Conservation (phyloP, 148 eudicot species). For the Silene conica region DNA sequence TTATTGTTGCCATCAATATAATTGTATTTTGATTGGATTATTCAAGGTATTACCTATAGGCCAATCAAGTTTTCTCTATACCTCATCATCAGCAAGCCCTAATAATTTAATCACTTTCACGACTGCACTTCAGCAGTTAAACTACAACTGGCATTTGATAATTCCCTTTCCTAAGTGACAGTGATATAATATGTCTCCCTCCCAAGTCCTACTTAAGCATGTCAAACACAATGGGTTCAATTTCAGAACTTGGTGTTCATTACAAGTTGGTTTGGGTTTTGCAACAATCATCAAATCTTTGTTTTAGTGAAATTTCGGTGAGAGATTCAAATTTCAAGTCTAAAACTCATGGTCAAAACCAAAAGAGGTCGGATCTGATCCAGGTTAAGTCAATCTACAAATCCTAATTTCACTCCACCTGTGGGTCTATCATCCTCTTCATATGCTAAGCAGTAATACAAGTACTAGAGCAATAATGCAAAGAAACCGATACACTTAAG, state of each 20-base stretch:
- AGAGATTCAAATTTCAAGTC: not conserved
- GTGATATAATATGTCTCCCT: not conserved
- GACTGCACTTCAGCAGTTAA: not conserved
- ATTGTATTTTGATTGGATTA: not conserved
- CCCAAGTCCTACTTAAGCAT: not conserved
- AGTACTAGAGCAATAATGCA: not conserved
- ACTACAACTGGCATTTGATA: not conserved
- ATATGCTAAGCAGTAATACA: not conserved
- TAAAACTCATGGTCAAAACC: not conserved
- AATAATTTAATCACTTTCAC: not conserved
- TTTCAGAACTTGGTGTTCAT: not conserved
- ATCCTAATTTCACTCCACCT: not conserved
- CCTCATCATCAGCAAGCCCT: constrained; percentile 6
- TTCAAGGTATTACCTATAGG: not conserved
- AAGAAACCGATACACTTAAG: not conserved
- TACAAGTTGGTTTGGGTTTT: not conserved
- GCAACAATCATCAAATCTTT: not conserved
- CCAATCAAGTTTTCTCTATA: not conserved
- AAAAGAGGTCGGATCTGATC: not conserved
- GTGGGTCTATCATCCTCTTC: not conserved
- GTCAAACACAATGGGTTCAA: not conserved
- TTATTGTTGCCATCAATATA: not conserved
- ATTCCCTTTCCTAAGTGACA: not conserved
- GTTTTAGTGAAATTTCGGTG: not conserved
- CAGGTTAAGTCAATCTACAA: not conserved